Conservation (phyloP, 1,139 yeast species). For the Yamadazyma taylorii region DNA sequence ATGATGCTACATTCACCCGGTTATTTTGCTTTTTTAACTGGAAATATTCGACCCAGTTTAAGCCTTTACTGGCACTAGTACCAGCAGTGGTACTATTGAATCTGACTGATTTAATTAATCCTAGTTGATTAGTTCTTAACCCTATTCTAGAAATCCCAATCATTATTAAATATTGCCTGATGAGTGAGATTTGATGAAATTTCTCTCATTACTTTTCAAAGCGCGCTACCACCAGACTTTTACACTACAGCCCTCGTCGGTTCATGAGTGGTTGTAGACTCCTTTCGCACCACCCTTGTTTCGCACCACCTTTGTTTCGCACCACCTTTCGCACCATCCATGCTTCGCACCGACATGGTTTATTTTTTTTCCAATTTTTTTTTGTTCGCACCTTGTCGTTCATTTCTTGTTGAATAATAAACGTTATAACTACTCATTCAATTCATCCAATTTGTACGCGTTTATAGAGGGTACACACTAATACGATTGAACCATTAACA, state of each 20-base stretch:
- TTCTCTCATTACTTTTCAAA: too few relatives aligned
- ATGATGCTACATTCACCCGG: slow-evolving; percentile 63
- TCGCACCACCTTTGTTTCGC: too few relatives aligned
- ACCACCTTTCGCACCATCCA: background rate
- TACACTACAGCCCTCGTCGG: background rate
- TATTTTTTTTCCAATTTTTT: background rate
- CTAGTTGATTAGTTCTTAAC: too few relatives aligned
- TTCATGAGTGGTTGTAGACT: background rate
- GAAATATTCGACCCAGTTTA: slow-evolving; percentile 81
- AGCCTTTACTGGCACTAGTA: slow-evolving; percentile 8
- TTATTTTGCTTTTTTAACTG: slow-evolving; percentile 74
- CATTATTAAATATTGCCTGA: too few relatives aligned
- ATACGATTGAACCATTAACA: background rate
- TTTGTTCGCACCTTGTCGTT: too few relatives aligned
- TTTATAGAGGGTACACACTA: background rate
- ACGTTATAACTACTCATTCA: background rate
- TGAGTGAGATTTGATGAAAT: too few relatives aligned
- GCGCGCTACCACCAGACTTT: too few relatives aligned
- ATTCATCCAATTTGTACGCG: background rate
- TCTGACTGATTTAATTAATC: background rate
- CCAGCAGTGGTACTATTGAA: slow-evolving; percentile 9
- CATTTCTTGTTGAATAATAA: slow-evolving; percentile 3
- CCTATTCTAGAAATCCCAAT: slow-evolving; percentile 4
- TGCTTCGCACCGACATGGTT: too few relatives aligned
- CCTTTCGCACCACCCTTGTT: background rate